Percentiles rank a stretch among this genome's conserved stretches.
These are phyloP conservation scores for Tetraselmis chui DNA, from an alignment of 139 green algal species.

Conservation along the genomic window DNA sequence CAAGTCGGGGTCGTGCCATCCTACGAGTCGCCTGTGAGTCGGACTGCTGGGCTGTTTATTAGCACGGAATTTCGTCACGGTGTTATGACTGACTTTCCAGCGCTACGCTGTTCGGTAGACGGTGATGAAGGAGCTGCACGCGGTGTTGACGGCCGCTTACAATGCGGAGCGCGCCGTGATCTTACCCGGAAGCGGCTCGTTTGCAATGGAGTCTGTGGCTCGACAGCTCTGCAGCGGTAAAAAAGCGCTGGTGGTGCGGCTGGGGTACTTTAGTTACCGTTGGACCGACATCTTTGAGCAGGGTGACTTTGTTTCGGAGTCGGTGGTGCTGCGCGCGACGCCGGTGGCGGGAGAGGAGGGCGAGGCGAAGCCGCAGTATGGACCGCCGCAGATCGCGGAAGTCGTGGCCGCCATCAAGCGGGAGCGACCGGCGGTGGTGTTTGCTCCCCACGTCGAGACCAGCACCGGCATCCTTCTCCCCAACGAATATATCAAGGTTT, in stretches of 20 bases:
- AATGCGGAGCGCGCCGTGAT: conserved; percentile 2
- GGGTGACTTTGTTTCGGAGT: conserved; percentile 12
- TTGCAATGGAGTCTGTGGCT: not conserved
- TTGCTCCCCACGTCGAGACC: conserved; percentile 29
- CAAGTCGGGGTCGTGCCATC: no score
- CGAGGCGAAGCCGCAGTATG: conserved; percentile 8
- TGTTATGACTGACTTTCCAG: no score
- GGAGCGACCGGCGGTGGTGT: conserved; percentile 24
- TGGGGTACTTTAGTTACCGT: conserved; percentile 22
- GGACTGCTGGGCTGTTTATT: no score
- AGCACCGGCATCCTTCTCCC: conserved; percentile 23
- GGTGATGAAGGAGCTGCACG: conserved; percentile 25
- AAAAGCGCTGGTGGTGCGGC: conserved; percentile 19
- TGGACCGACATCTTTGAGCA: conserved; percentile 31
- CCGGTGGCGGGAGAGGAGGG: conserved; percentile 1
- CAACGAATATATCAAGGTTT: conserved; percentile 21
- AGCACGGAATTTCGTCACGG: no score
- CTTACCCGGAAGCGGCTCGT: not conserved
- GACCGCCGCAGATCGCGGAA: conserved; percentile 13
- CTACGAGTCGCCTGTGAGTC: no score
- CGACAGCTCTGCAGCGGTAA: conserved; percentile 10
- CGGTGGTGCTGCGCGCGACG: conserved; percentile 9
- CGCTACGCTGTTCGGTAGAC: no score
- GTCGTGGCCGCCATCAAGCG: conserved; percentile 13
- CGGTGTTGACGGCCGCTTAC: conserved; percentile 16